phyloP scores from a whole-genome alignment of 768 basidiomycete species.

The Xerocomus brunneocitrinus region DNA sequence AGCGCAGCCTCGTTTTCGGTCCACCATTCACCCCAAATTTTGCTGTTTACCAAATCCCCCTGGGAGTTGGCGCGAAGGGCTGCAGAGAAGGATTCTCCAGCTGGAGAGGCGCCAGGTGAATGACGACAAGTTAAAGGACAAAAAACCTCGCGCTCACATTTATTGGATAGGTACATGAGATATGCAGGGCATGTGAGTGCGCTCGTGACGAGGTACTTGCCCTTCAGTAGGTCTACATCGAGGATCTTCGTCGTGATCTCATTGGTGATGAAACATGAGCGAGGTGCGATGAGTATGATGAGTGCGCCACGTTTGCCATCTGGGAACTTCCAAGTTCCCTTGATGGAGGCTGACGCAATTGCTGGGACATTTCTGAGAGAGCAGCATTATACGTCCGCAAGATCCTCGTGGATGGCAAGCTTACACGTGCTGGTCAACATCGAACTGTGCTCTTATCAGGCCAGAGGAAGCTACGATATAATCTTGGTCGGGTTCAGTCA shows the following conservation, averaged over 20 bases:
- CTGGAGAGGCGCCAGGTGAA: neutral
- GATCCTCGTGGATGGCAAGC: neutral
- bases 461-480: slow-evolving; percentile 19
- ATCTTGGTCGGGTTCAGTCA: slow-evolving; percentile 10
- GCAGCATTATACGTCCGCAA: too few relatives aligned
- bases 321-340: slow-evolving; percentile 25
- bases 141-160: neutral
- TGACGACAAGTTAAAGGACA: neutral
- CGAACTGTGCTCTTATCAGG: slow-evolving; percentile 12
- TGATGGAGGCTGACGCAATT: slow-evolving; percentile 24
- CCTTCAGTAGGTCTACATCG: slow-evolving; percentile 7
- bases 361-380: slow-evolving; percentile 4
- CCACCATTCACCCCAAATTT: slow-evolving; percentile 2
- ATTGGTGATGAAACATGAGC: slow-evolving; percentile 13
- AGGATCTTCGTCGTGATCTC: neutral
- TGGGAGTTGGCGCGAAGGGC: neutral
- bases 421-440: slow-evolving; percentile 1
- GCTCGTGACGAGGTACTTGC: slow-evolving; percentile 24
- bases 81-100: slow-evolving; percentile 9
- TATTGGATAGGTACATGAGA: slow-evolving; percentile 22
- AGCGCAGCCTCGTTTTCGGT: slow-evolving; percentile 4
- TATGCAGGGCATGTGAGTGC: slow-evolving; percentile 27
- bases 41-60: neutral
- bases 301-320: slow-evolving; percentile 22
- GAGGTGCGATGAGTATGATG: slow-evolving; percentile 24